Evolutionary conservation across 2,329 filamentous ascomycete species (phyloP), one percentile per base, ranked within the genome.

Genomic region (Cladosporium sp.): DNA sequence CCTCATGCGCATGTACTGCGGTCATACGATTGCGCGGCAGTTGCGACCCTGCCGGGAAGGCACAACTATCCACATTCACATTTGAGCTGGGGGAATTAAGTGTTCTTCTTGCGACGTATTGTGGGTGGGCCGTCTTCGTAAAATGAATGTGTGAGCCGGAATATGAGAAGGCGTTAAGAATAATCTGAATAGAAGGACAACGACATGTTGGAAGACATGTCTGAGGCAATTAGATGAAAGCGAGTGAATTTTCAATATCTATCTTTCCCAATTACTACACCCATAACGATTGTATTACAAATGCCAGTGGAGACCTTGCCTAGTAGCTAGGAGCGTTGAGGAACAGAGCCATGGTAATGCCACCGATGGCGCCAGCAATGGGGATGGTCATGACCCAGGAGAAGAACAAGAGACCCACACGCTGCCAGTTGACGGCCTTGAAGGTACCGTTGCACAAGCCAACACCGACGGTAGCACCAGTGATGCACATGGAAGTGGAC

Each of bases 401-500:
- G 34, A 81, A 74, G 71, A 87, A 86, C 70, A 88, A 85, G 80
- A 85, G 86, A 6, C 78, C 82, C 5, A 88, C 83, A 82, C 86
- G 86, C 66, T 85, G 82, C 84, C 85, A 89, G 78, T 88, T 89
- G 71, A 88, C 85, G 32, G 85, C 83, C 57, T 82, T 80, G 80
- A 82, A 83, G 58, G 82, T 82, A 28, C 86, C 86, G 56, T 85
- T 86, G 77, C 85, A 87, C 18, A 88, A 81, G 66, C 85, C 86
- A 58, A 88, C 86, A 67, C 86, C 86, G 54, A 88, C 86, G 23
- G 85, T 88, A 43, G 85, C 83, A 58, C 86, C 86, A 51, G 83
- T 86, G 70, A 88, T 87, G 74, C 87, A 89, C 78, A 88, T 86
- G 0, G 86, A 88, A 1, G 87, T 89, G 2, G 86, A 88, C 28